These are phyloP conservation scores for Hymenotorrendiella dingleyae DNA, from an alignment of 2,329 filamentous ascomycete genomes.

Conservation along the genomic window DNA sequence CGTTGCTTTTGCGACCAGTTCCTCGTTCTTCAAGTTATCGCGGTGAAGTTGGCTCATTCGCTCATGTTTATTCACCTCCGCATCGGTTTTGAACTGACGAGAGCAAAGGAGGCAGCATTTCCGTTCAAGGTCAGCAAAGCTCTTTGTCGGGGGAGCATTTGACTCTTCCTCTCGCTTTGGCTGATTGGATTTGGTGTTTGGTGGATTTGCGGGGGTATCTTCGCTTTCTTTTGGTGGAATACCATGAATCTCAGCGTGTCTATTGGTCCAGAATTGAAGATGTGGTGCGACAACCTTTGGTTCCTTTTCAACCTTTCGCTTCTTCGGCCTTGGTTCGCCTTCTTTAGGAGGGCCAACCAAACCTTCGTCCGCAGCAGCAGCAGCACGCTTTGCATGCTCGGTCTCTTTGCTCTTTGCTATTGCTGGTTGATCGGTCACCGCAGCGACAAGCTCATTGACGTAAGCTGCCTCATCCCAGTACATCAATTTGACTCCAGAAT, in stretches of 20 bases:
- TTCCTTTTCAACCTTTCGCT: constrained; percentile 49
- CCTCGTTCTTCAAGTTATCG: constrained; percentile 46
- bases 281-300: constrained; percentile 53
- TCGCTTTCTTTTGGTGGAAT: constrained; percentile 36
- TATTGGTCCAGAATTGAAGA: constrained; percentile 66
- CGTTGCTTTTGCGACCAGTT: constrained; percentile 35
- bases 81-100: constrained; percentile 48
- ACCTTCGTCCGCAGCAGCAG: constrained; percentile 33
- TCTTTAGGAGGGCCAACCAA: constrained; percentile 32
- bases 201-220: constrained; percentile 23
- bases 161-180: constrained; percentile 17
- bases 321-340: constrained; percentile 39
- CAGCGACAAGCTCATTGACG: constrained; percentile 57
- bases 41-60: constrained; percentile 51
- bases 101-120: constrained; percentile 58
- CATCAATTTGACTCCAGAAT: constrained; percentile 59
- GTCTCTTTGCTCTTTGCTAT: constrained; percentile 22
- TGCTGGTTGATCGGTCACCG: constrained; percentile 42
- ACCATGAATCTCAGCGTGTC: constrained; percentile 61
- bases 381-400: constrained; percentile 32
- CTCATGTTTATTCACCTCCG: constrained; percentile 54
- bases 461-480: constrained; percentile 76
- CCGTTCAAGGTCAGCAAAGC: constrained; percentile 53
- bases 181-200: constrained; percentile 8
- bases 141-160: constrained; percentile 40